Percentiles rank a stretch among this genome's conserved stretches.
phyloP scores from a whole-genome alignment of 345 rosid genomes.

The Hevea brasiliensis region DNA sequence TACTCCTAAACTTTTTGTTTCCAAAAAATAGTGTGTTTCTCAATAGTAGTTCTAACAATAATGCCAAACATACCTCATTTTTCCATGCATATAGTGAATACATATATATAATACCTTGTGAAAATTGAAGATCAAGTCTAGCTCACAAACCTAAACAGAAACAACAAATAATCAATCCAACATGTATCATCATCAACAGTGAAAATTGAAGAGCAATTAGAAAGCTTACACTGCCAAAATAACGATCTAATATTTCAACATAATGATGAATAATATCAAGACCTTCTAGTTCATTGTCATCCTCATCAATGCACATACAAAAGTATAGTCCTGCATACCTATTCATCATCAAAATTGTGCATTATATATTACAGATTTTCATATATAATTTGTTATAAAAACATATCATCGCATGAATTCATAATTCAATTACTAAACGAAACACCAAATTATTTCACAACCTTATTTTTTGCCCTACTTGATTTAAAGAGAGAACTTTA shows the following conservation, averaged over 20 bases:
- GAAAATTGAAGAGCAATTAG: not conserved
- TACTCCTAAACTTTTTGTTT: no score
- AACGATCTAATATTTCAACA: slow-evolving; percentile 33
- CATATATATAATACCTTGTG: slow-evolving; percentile 18
- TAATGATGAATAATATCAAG: slow-evolving; percentile 33
- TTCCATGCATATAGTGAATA: no score
- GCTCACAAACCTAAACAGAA: slow-evolving; percentile 22
- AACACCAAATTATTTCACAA: no score
- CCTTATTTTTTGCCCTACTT: no score
- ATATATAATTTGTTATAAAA: no score
- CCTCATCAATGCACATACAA: slow-evolving; percentile 20
- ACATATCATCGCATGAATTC: no score
- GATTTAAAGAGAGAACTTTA: no score
- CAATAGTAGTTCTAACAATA: no score
- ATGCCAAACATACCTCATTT: no score
- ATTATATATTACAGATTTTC: no score
- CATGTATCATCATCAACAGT: not conserved
- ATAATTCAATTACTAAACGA: no score
- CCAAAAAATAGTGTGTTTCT: no score
- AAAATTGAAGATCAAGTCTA: slow-evolving; percentile 34
- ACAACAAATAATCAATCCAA: not conserved
- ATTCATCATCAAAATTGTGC: not conserved
- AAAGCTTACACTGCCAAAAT: slow-evolving; percentile 31
- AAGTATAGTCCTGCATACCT: slow-evolving; percentile 27
- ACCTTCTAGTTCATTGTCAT: slow-evolving; percentile 28